phyloP scores from a whole-genome alignment of 805 yeast genomes.

The Cyberlindnera saturnus region DNA sequence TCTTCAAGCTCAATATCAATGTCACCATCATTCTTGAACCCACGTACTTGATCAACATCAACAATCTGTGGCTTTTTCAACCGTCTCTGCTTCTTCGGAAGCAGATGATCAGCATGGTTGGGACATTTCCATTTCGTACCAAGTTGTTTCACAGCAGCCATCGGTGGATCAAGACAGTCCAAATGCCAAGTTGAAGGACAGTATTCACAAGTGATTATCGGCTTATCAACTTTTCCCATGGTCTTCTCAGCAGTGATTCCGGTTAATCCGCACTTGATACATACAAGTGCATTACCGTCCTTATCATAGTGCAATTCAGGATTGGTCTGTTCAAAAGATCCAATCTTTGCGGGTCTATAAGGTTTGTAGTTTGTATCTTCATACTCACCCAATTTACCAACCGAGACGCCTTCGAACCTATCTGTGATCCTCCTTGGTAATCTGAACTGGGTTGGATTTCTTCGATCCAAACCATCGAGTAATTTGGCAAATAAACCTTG shows the following conservation, averaged over 20 bases:
- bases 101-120: conserved; percentile 47
- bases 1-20: conserved; percentile 43
- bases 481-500: conserved; percentile 47
- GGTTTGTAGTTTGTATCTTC: conserved; percentile 55
- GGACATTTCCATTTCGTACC: conserved; percentile 92
- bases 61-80: conserved; percentile 45
- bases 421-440: conserved; percentile 69
- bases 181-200: conserved; percentile 83
- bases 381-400: conserved; percentile 69
- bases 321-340: conserved; percentile 46
- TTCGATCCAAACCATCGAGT: conserved; percentile 47
- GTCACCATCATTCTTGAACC: conserved; percentile 47
- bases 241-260: conserved; percentile 43
- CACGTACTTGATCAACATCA: conserved; percentile 50
- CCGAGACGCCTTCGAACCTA: conserved; percentile 62
- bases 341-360: conserved; percentile 34
- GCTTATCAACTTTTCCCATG: conserved; percentile 36
- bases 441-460: conserved; percentile 61
- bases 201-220: conserved; percentile 72
- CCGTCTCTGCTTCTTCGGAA: conserved; percentile 34
- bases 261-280: conserved; percentile 71
- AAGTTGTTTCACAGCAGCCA: conserved; percentile 62
- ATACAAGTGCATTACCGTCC: conserved; percentile 60
- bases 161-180: conserved; percentile 77
- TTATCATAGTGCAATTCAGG: conserved; percentile 63